Conservation (phyloP, 2,329 filamentous ascomycete genomes). For the Xylariales sp. region DNA sequence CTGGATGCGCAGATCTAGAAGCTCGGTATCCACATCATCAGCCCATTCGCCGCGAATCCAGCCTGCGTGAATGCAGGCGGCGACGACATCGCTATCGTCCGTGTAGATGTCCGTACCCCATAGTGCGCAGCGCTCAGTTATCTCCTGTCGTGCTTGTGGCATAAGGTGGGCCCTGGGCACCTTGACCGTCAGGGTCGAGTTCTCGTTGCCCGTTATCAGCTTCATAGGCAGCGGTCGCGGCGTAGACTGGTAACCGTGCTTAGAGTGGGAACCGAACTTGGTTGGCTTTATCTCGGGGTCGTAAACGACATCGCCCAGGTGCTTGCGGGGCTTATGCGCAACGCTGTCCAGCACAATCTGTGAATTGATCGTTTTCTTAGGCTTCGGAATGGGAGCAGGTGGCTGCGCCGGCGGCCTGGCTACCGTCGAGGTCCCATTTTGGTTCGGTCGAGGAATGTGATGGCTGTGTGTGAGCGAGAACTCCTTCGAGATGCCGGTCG, state of each 20-base stretch:
- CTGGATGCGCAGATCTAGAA: conserved; percentile 54
- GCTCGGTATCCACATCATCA: conserved; percentile 66
- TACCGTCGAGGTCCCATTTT: neutral
- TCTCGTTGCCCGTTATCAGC: conserved; percentile 67
- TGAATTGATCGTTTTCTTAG: conserved; percentile 63
- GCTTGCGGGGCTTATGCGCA: conserved; percentile 65
- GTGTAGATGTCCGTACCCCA: conserved; percentile 97
- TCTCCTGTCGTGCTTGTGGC: conserved; percentile 68
- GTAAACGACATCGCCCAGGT: conserved; percentile 84
- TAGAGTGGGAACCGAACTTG: conserved; percentile 38
- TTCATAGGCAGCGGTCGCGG: conserved; percentile 75
- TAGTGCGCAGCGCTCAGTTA: conserved; percentile 72
- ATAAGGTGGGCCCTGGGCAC: conserved; percentile 76
- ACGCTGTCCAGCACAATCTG: conserved; percentile 69
- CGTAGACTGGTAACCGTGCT: conserved; percentile 44
- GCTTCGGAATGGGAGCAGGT: conserved; percentile 43
- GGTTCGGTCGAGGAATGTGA: conserved; percentile 33
- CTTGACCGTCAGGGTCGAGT: conserved; percentile 86
- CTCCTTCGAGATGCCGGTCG: conserved; percentile 35
- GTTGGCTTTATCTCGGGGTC: conserved; percentile 58
- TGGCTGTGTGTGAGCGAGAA: conserved; percentile 42
- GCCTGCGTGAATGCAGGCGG: conserved; percentile 87
- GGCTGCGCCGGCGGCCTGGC: neutral
- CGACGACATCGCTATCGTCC: conserved; percentile 90
- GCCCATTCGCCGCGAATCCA: conserved; percentile 89